Conservation (phyloP, 495 filamentous ascomycete genomes). For the Zalerion maritima region DNA sequence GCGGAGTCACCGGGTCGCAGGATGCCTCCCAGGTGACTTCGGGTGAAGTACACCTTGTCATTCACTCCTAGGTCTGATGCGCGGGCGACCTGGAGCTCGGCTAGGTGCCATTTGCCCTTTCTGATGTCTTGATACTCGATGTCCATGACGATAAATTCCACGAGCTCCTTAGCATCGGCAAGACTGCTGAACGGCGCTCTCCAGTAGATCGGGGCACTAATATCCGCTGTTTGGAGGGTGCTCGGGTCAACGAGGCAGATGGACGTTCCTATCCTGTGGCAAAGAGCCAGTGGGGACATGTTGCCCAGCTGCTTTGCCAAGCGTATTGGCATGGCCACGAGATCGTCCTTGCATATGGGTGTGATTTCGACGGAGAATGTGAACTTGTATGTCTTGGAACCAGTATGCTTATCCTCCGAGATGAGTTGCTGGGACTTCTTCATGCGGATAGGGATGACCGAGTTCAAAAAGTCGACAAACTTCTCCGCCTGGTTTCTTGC, state of each 20-base stretch:
- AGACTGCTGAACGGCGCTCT: slow-evolving; percentile 68
- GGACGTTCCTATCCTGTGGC: slow-evolving; percentile 76
- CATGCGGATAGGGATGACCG: slow-evolving; percentile 59
- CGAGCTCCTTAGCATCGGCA: slow-evolving; percentile 70
- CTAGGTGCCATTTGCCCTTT: slow-evolving; percentile 69
- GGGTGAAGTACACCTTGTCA: slow-evolving; percentile 67
- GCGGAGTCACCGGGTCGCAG: slow-evolving; percentile 84
- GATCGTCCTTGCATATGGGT: slow-evolving; percentile 91
- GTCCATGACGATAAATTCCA: slow-evolving; percentile 90
- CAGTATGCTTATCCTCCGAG: slow-evolving; percentile 82
- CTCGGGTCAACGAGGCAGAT: slow-evolving; percentile 81
- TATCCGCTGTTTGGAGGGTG: slow-evolving; percentile 79
- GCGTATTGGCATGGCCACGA: slow-evolving; percentile 82
- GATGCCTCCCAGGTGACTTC: slow-evolving; percentile 79
- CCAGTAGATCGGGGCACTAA: slow-evolving; percentile 74
- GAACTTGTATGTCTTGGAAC: slow-evolving; percentile 83
- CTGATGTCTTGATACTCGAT: slow-evolving; percentile 64
- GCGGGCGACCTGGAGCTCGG: slow-evolving; percentile 75
- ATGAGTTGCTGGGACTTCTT: slow-evolving; percentile 89
- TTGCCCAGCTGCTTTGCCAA: slow-evolving; percentile 75
- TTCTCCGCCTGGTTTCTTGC: slow-evolving; percentile 83
- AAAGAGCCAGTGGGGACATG: slow-evolving; percentile 68
- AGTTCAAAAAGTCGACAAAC: slow-evolving; percentile 79
- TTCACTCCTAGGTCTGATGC: slow-evolving; percentile 83
- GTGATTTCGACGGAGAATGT: slow-evolving; percentile 73